phyloP scores from a whole-genome alignment of 106 monocot species.

The Vanilla planifolia region DNA sequence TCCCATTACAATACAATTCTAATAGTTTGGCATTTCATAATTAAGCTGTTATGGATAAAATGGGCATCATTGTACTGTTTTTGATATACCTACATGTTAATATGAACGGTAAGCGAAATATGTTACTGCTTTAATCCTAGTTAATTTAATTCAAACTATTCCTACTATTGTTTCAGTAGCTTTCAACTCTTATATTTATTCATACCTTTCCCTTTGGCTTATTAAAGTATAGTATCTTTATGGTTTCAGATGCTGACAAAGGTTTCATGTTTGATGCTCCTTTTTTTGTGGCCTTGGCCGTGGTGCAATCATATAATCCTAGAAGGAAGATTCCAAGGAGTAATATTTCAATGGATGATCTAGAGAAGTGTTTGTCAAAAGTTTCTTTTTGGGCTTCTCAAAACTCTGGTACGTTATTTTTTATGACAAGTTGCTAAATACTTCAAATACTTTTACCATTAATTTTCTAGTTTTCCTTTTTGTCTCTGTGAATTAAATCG shows the following conservation, averaged over 20 bases:
- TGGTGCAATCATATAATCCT: conserved; percentile 92
- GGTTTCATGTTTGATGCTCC: conserved; percentile 11
- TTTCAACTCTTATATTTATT: neutral
- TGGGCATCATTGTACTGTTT: too few species aligned
- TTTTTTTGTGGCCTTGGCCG: conserved; percentile 73
- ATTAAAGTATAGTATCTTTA: neutral
- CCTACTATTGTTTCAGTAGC: neutral
- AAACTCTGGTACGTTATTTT: conserved; percentile 59
- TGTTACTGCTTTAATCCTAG: too few species aligned
- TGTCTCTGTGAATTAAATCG: neutral
- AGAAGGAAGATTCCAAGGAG: conserved; percentile 85
- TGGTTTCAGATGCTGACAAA: conserved; percentile 27
- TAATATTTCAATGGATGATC: conserved; percentile 54
- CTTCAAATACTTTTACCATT: neutral
- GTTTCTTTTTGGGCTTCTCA: conserved; percentile 77
- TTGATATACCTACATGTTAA: too few species aligned
- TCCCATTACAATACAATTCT: too few species aligned
- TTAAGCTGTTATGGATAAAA: too few species aligned
- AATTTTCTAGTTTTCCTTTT: neutral
- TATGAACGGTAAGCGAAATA: too few species aligned
- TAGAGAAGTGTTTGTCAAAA: conserved; percentile 73
- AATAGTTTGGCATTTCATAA: too few species aligned
- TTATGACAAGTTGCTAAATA: neutral
- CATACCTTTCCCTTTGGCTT: conserved; percentile 8
- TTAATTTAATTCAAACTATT: too few species aligned